phyloP scores from a whole-genome alignment of 2,329 filamentous ascomycete species.

The Hyphodiscus sp. region DNA sequence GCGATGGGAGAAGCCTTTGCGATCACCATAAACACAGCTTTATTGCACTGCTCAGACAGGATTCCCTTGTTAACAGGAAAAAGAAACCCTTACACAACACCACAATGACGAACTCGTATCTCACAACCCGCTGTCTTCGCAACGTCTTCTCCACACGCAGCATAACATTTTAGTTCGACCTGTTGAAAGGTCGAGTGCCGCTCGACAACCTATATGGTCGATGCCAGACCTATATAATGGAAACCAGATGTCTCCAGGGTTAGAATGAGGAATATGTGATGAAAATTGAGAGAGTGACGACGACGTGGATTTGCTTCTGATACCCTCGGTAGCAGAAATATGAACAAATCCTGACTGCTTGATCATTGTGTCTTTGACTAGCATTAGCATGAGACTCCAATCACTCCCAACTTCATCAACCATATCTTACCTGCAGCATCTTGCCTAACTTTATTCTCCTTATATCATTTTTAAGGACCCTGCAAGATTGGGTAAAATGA shows the following conservation, averaged over 20 bases:
- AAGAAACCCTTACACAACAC: not conserved
- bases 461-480: not conserved
- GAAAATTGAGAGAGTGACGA: not conserved
- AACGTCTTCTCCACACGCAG: not conserved
- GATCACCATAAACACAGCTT: not conserved
- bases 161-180: not conserved
- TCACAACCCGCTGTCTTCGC: not conserved
- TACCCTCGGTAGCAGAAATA: no score
- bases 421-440: not conserved
- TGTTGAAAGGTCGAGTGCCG: not conserved
- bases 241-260: not conserved
- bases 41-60: not conserved
- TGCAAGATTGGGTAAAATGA: not conserved
- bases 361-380: not conserved
- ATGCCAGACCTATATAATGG: not conserved
- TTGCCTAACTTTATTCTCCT: not conserved
- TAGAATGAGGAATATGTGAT: not conserved
- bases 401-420: conserved; percentile 4
- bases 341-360: not conserved
- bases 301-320: not conserved
- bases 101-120: not conserved
- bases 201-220: not conserved
- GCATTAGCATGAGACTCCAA: conserved; percentile 12
- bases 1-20: not conserved
- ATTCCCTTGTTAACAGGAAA: not conserved